A percentile compares a stretch with the other conserved stretches of the same genome.
phyloP scores from a whole-genome alignment of 768 basidiomycete species.

The Psilocybe cubensis region DNA sequence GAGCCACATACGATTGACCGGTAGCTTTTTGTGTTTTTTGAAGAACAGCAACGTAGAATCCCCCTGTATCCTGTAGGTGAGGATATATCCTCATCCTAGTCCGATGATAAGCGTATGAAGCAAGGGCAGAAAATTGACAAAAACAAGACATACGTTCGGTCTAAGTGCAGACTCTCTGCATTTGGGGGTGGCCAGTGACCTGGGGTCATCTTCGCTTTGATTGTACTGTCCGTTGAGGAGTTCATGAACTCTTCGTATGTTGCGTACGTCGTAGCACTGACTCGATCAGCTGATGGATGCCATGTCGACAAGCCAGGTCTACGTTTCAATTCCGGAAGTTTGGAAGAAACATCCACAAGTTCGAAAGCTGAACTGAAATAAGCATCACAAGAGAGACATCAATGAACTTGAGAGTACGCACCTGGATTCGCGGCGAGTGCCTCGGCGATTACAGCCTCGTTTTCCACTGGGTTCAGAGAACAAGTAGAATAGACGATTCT shows the following conservation, averaged over 20 bases:
- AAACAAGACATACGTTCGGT: slow-evolving; percentile 64
- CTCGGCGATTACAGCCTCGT: slow-evolving; percentile 92
- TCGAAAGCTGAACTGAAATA: slow-evolving; percentile 57
- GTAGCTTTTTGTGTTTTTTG: slow-evolving; percentile 42
- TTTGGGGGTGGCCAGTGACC: slow-evolving; percentile 85
- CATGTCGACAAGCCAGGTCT: slow-evolving; percentile 78
- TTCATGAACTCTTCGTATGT: slow-evolving; percentile 65
- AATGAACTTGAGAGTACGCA: slow-evolving; percentile 28
- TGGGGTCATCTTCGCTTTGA: slow-evolving; percentile 63
- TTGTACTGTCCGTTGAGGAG: slow-evolving; percentile 50
- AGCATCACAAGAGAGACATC: background rate
- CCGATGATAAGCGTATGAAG: background rate
- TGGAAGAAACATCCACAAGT: slow-evolving; percentile 77
- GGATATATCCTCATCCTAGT: slow-evolving; percentile 88
- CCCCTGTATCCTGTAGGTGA: slow-evolving; percentile 95
- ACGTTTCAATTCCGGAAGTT: slow-evolving; percentile 72
- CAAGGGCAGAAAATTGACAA: background rate
- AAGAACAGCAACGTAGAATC: slow-evolving; percentile 95
- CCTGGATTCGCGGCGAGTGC: slow-evolving; percentile 76
- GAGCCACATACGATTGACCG: background rate
- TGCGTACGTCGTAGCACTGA: slow-evolving; percentile 51
- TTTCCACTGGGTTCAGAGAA: slow-evolving; percentile 95
- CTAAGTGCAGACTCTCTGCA: slow-evolving; percentile 59
- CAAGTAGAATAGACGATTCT: slow-evolving; percentile 98
- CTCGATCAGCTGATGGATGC: slow-evolving; percentile 71